phyloP scores from a whole-genome alignment of 2,329 filamentous ascomycete genomes.

The Venturia carpophila region DNA sequence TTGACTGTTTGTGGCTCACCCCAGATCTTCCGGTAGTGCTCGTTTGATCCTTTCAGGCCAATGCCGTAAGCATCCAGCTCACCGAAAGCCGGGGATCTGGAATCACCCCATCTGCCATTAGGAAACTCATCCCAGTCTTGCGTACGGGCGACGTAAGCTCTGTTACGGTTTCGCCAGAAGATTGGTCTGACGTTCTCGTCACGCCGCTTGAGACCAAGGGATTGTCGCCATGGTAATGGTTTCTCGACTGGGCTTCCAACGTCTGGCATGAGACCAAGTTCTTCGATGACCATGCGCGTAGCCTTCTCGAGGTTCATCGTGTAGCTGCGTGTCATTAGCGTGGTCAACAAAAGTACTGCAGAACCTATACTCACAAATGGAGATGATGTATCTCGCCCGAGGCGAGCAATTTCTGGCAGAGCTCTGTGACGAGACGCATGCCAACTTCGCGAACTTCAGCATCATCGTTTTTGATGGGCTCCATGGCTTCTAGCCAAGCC shows the following conservation, averaged over 20 bases:
- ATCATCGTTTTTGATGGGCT: conserved; percentile 96
- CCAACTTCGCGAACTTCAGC: conserved; percentile 84
- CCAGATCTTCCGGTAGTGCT: conserved; percentile 93
- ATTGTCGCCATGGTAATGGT: conserved; percentile 93
- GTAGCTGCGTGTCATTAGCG: conserved; percentile 47
- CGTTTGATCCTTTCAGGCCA: conserved; percentile 86
- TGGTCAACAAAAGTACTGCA: not conserved
- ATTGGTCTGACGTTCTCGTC: conserved; percentile 95
- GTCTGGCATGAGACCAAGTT: conserved; percentile 73
- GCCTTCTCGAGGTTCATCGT: conserved; percentile 98
- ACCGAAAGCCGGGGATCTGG: conserved; percentile 89
- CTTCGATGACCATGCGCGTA: conserved; percentile 87
- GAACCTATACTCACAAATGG: conserved; percentile 58
- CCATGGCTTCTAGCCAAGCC: conserved; percentile 71
- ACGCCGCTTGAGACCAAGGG: conserved; percentile 76
- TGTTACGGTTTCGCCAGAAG: conserved; percentile 96
- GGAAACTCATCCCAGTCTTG: conserved; percentile 99
- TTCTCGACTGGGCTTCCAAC: conserved; percentile 73
- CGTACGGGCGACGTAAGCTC: conserved; percentile 89
- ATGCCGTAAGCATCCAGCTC: conserved; percentile 93
- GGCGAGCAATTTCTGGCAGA: conserved; percentile 80
- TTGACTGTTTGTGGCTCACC: conserved; percentile 71
- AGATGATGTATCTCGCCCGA: conserved; percentile 72
- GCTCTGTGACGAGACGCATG: conserved; percentile 74
- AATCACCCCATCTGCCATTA: conserved; percentile 97